Evolutionary conservation across 139 green algal genomes (phyloP).

Genomic region (Tetradesmus lagerheimii): DNA sequence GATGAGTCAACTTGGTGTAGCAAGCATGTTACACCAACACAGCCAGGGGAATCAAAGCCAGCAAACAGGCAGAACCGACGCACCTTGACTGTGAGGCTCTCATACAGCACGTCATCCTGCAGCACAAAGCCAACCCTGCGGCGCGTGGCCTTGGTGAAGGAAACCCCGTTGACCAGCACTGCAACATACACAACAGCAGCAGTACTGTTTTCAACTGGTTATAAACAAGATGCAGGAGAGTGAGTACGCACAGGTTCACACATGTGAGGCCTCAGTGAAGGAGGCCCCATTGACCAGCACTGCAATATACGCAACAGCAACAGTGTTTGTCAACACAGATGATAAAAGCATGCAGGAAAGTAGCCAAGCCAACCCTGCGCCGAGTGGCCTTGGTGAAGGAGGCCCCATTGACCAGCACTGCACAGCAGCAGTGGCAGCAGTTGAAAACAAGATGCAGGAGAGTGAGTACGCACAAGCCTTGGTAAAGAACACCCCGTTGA

Average conservation of each 20-base stretch:
- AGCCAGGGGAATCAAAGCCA: too few relatives aligned
- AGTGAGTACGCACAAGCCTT: slow-evolving; percentile 61
- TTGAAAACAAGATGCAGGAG: too few relatives aligned
- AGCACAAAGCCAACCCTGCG: slow-evolving; percentile 76
- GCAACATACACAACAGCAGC: background rate
- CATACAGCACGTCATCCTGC: slow-evolving; percentile 90
- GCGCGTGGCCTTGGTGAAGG: slow-evolving; percentile 76
- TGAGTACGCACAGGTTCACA: background rate
- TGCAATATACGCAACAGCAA: background rate
- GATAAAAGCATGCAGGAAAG: too few relatives aligned
- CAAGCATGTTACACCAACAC: too few relatives aligned
- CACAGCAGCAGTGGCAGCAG: background rate
- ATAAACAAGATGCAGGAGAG: too few relatives aligned
- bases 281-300: slow-evolving; percentile 79
- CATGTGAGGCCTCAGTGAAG: slow-evolving; percentile 72
- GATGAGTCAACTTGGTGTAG: too few relatives aligned
- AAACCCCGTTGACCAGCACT: slow-evolving; percentile 79
- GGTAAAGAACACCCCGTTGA: slow-evolving; percentile 79
- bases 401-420: too few relatives aligned
- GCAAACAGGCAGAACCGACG: too few relatives aligned
- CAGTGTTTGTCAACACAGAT: too few relatives aligned
- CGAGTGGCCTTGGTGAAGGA: slow-evolving; percentile 80
- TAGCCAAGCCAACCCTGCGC: slow-evolving; percentile 78
- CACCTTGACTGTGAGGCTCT: slow-evolving; percentile 51
- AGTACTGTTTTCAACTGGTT: too few relatives aligned